Percentiles rank a stretch among this genome's conserved stretches.
Conservation (phyloP, 1,139 yeast genomes). For the Pneumocystis sp. region DNA sequence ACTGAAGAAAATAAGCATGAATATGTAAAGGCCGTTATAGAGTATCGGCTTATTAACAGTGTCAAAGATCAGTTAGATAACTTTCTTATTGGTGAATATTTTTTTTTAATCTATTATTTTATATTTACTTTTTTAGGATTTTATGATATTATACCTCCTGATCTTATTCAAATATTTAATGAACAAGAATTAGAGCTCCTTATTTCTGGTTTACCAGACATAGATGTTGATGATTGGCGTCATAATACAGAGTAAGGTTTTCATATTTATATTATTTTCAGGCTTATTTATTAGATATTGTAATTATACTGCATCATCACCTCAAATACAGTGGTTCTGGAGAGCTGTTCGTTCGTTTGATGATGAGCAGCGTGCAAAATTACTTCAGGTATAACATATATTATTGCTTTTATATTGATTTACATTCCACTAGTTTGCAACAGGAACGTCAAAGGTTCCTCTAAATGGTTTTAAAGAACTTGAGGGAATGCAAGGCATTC, state of each 20-base stretch:
- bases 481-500: constrained; percentile 74
- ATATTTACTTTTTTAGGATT: constrained; percentile 37
- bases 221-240: constrained; percentile 92
- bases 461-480: constrained; percentile 82
- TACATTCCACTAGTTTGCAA: constrained; percentile 40
- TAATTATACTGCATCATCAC: constrained; percentile 70
- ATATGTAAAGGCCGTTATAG: constrained; percentile 73
- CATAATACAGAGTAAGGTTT: constrained; percentile 45
- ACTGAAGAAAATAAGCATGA: constrained; percentile 85
- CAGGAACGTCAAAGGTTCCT: constrained; percentile 96
- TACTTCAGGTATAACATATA: constrained; percentile 38
- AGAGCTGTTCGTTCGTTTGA: constrained; percentile 92
- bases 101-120: not conserved
- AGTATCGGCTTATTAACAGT: constrained; percentile 68
- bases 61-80: constrained; percentile 80
- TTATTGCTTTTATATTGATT: not conserved
- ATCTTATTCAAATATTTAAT: constrained; percentile 72
- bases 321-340: constrained; percentile 96
- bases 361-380: constrained; percentile 82
- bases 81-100: constrained; percentile 38
- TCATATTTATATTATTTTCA: not conserved
- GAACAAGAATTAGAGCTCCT: constrained; percentile 89
- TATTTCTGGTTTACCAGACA: constrained; percentile 90
- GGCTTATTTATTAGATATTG: constrained; percentile 28
- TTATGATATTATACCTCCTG: constrained; percentile 83